These are phyloP conservation scores for Pleurotus platypus DNA, from an alignment of 768 basidiomycete species.

Conservation along the genomic window DNA sequence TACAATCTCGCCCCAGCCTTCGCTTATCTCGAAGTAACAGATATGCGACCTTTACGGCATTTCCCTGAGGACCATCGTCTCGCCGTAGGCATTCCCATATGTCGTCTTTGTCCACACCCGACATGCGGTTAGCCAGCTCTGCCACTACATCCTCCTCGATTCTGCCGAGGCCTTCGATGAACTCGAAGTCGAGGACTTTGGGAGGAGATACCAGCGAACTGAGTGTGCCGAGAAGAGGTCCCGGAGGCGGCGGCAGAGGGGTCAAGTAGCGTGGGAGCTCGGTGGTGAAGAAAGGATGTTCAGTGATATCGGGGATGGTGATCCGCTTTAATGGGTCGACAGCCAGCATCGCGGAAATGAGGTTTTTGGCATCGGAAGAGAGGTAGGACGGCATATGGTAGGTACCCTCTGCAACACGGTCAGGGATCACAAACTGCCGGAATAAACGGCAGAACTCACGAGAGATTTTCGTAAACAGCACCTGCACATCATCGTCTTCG, in stretches of 20 bases:
- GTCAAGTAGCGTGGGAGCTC: constrained; percentile 86
- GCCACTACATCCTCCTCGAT: constrained; percentile 92
- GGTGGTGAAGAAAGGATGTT: constrained; percentile 86
- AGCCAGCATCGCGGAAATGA: constrained; percentile 87
- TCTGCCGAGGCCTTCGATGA: constrained; percentile 88
- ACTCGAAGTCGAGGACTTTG: constrained; percentile 72
- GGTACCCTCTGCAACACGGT: constrained; percentile 60
- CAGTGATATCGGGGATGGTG: constrained; percentile 86
- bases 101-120: constrained; percentile 75
- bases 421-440: constrained; percentile 9
- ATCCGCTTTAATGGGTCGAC: constrained; percentile 95
- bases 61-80: constrained; percentile 83
- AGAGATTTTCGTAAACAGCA: constrained; percentile 91
- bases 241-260: constrained; percentile 74
- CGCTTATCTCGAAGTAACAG: constrained; percentile 88
- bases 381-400: constrained; percentile 85
- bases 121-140: constrained; percentile 69
- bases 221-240: constrained; percentile 72
- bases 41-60: constrained; percentile 96
- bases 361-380: constrained; percentile 68
- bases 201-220: constrained; percentile 68
- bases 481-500: constrained; percentile 94
- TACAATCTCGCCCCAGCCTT: constrained; percentile 79
- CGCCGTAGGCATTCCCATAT: constrained; percentile 82
- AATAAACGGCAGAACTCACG: constrained; percentile 39